Evolutionary conservation across 2,329 filamentous ascomycete genomes (phyloP).

Genomic region (Fusarium acutatum): DNA sequence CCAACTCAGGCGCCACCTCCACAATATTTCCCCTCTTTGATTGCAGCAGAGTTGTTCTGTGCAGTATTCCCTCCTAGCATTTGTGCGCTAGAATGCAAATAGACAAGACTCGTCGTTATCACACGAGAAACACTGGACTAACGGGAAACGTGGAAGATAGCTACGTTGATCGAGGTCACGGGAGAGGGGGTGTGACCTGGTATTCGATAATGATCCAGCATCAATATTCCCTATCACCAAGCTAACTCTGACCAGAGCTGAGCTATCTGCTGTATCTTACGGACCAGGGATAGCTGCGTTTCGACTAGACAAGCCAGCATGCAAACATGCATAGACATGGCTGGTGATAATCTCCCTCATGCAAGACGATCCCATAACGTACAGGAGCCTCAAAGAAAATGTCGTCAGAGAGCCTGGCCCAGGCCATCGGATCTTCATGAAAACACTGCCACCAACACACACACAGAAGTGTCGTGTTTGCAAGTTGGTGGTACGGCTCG

Average conservation of each 20-base stretch:
- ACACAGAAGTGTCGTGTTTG: constrained; percentile 5
- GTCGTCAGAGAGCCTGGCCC: constrained; percentile 25
- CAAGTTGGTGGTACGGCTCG: constrained; percentile 20
- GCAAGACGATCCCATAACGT: constrained; percentile 10
- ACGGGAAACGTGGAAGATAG: constrained; percentile 1
- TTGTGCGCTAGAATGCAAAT: constrained; percentile 15
- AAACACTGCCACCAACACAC: background rate
- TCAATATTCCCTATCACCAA: constrained; percentile 6
- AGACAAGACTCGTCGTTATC: constrained; percentile 13
- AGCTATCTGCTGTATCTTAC: background rate
- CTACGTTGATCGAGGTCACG: constrained; percentile 18
- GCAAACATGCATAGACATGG: constrained; percentile 8
- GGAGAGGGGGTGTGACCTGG: constrained; percentile 28
- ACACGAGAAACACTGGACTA: constrained; percentile 4
- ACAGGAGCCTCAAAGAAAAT: constrained; percentile 12
- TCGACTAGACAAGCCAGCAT: constrained; percentile 14
- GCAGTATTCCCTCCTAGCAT: constrained; percentile 12
- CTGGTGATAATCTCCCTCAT: constrained; percentile 10
- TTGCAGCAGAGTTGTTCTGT: constrained; percentile 18
- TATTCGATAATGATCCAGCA: background rate
- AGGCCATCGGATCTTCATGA: constrained; percentile 21
- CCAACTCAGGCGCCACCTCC: constrained; percentile 34
- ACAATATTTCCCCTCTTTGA: constrained; percentile 3
- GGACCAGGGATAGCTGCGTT: constrained; percentile 15
- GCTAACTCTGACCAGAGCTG: background rate